Evolutionary conservation across 2,329 filamentous ascomycete species (phyloP), one percentile per base, ranked within the genome.

Genomic region (Stagonosporopsis vannaccii): DNA sequence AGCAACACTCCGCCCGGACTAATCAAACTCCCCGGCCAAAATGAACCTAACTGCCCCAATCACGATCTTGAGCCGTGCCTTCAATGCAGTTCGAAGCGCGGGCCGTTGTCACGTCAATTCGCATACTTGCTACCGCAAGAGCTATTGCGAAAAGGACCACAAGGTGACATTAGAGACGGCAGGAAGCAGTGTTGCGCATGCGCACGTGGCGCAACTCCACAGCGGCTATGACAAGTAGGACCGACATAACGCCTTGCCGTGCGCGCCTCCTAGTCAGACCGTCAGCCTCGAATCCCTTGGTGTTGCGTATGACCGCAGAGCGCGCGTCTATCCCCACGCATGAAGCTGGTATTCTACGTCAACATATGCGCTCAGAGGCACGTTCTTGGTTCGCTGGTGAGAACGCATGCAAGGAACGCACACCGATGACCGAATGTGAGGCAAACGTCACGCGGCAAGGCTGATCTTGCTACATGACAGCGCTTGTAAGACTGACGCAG

Each of bases 121-220:
- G 25, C 19, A 19, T 22, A 23, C 35, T 28, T 13, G n/a, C 32
- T 20, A 26, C 39, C n/a, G n/a, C 28, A n/a, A n/a, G n/a, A n/a
- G n/a, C n/a, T n/a, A n/a, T n/a, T n/a, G n/a, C n/a, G n/a, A 41
- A 42, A 36, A 35, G 13, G 33, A 35, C 30, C 13, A 43, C 30
- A 35, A 43, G 12, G 22, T 48, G 23, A 43, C 47, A 41, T 23
- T 22, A 12, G 17, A 20, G 28, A 47, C 30, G 33, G 41, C 36
- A 46, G 30, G 13, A 40, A 32, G 42, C n/a, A 32, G 26, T 46
- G 41, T 46, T 51, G 46, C 41, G 30, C 23, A 23, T 42, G 46
- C 37, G 53, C 53, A 51, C 37, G 53, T 56, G 47, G 53, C 53
- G 53, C 53, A 42, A 32, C 47, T 56, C 53, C 47, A 56, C 47